Evolutionary conservation across 1,284 basidiomycete species (phyloP).

Genomic region (Boletellus sp.): DNA sequence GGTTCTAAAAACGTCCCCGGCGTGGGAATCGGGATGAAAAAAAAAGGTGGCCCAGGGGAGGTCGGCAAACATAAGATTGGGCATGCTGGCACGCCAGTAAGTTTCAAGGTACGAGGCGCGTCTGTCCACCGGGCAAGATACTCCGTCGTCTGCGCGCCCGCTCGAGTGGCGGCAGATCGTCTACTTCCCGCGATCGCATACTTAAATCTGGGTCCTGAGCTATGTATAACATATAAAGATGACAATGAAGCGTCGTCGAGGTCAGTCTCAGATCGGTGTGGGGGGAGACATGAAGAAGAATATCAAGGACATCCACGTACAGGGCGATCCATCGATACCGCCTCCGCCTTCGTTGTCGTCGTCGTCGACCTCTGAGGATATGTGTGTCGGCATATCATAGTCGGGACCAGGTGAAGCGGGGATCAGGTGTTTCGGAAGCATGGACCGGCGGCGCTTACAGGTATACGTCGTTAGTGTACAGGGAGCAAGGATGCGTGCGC

Average conservation of each 20-base stretch:
- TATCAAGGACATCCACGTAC: slow-evolving; percentile 33
- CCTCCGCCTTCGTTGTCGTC: slow-evolving; percentile 30
- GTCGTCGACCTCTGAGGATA: slow-evolving; percentile 30
- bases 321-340: slow-evolving; percentile 40
- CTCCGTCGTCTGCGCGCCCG: slow-evolving; percentile 43
- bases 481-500: slow-evolving; percentile 5
- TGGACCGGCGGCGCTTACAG: slow-evolving; percentile 54
- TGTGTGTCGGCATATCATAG: slow-evolving; percentile 10
- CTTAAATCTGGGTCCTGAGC: slow-evolving; percentile 28
- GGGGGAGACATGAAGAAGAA: too few relatives aligned
- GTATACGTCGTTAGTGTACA: neutral
- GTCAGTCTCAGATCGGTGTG: too few relatives aligned
- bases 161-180: slow-evolving; percentile 55
- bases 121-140: slow-evolving; percentile 28
- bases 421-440: slow-evolving; percentile 62
- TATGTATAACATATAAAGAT: neutral
- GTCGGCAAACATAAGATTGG: too few relatives aligned
- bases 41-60: neutral
- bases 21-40: neutral
- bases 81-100: neutral
- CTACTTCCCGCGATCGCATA: slow-evolving; percentile 40
- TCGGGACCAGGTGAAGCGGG: slow-evolving; percentile 30
- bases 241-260: too few relatives aligned
- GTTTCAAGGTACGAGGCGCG: slow-evolving; percentile 13
- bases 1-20: too few relatives aligned